Evolutionary conservation across 768 basidiomycete species (phyloP), one percentile per base, ranked within the genome.

Genomic region (Arthromyces matolae): DNA sequence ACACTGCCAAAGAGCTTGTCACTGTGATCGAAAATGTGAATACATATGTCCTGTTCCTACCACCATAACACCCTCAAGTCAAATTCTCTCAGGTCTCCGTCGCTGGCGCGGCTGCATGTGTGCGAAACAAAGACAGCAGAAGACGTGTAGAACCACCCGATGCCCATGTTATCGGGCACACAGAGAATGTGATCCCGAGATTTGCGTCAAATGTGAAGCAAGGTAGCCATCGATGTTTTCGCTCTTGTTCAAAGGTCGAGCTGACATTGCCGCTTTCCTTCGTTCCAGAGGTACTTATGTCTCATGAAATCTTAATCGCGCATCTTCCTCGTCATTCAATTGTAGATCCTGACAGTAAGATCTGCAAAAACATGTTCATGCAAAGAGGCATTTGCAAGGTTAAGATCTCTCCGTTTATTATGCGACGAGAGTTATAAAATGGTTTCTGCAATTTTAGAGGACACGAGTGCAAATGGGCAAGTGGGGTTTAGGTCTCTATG

Each of bases 131-230:
- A 62, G 51, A 33, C 54, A 58, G 3, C 49, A 45, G 16, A 60
- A 53, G 43, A 59, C 54, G 16, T 79, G 70, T 63, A 61, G 59
- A n/a, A 73, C 64, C 2, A 52, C 58, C 12, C 64, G 63, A 4
- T 89, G 86, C 53, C 71, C 75, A 8, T 89, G 86, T 57, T 68
- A 63, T 40, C 61, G 55, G 18, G 66, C 71, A 0, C 57, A 66
- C 8, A 70, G 80, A 28, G 87, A 89, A 60, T 89, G 87, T 49
- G 84, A 87, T 60, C 83, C 84, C 3, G 79, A 80, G 28, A 48
- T 86, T 8, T 89, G 87, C 51, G 5, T 55, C 9, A 66, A 66
- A 10, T 84, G 84, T 57, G 64, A 69, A 51, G 68, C 74, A 45
- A 72, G 60, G 80, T 65, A 16, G 41, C 36, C 7, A 6, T 47